Conservation (phyloP, 805 yeast genomes). For the Yamadazyma phyllophila region DNA sequence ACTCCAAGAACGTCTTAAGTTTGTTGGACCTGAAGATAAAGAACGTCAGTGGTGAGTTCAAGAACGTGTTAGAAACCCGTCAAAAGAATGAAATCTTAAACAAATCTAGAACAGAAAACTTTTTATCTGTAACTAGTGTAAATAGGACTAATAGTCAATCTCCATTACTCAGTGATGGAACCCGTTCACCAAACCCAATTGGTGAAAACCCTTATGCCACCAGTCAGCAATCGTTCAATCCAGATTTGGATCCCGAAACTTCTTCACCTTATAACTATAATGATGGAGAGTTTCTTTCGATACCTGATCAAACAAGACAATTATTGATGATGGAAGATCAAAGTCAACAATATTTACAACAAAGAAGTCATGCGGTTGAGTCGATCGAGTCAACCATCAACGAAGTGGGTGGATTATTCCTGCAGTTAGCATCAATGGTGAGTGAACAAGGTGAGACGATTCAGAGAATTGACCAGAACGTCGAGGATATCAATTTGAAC, state of each 20-base stretch:
- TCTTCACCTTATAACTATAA: slow-evolving; percentile 26
- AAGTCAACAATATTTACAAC: slow-evolving; percentile 69
- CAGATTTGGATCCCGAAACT: slow-evolving; percentile 25
- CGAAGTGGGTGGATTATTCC: slow-evolving; percentile 92
- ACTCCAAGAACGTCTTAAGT: slow-evolving; percentile 83
- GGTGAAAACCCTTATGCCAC: slow-evolving; percentile 38
- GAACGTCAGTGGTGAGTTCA: slow-evolving; percentile 88
- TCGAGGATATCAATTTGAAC: slow-evolving; percentile 87
- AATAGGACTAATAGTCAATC: slow-evolving; percentile 24
- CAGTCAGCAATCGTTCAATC: slow-evolving; percentile 16
- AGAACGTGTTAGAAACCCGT: slow-evolving; percentile 82
- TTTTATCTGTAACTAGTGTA: slow-evolving; percentile 51
- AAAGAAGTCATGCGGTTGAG: slow-evolving; percentile 87
- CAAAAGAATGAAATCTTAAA: slow-evolving; percentile 80
- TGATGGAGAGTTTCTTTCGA: slow-evolving; percentile 53
- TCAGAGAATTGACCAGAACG: slow-evolving; percentile 91
- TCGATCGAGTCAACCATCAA: slow-evolving; percentile 96
- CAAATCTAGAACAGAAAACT: slow-evolving; percentile 79
- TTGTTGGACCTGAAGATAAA: slow-evolving; percentile 85
- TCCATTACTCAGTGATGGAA: slow-evolving; percentile 20
- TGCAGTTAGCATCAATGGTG: slow-evolving; percentile 95
- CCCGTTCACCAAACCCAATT: slow-evolving; percentile 8
- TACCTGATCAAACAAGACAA: slow-evolving; percentile 82
- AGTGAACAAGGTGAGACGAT: slow-evolving; percentile 96
- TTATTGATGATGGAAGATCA: slow-evolving; percentile 80